Evolutionary conservation across 2,329 filamentous ascomycete species (phyloP).

Genomic region (Myrmaecium sp.): DNA sequence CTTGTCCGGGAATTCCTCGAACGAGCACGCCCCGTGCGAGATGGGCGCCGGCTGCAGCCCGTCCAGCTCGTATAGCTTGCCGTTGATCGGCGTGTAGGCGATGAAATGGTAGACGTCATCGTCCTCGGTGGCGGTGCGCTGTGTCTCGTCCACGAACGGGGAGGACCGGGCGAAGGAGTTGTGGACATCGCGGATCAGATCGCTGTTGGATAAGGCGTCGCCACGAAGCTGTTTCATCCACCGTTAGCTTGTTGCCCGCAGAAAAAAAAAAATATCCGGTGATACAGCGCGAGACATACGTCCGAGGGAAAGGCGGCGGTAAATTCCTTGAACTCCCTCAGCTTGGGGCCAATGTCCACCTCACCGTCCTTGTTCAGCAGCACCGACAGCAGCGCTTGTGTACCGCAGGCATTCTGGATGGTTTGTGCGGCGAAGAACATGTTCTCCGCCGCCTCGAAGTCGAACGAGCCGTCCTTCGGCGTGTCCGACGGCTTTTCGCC

Average conservation of each 20-base stretch:
- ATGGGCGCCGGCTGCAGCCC: conserved; percentile 88
- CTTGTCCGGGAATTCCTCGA: conserved; percentile 56
- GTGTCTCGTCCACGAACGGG: conserved; percentile 86
- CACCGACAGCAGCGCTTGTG: conserved; percentile 82
- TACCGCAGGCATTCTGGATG: conserved; percentile 96
- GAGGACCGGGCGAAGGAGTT: conserved; percentile 80
- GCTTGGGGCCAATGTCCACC: conserved; percentile 54
- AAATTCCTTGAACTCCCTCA: conserved; percentile 74
- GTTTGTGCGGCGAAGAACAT: conserved; percentile 95
- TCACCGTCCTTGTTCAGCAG: conserved; percentile 64
- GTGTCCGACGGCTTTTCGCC: conserved; percentile 45
- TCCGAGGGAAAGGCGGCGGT: conserved; percentile 60
- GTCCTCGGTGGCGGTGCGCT: conserved; percentile 49
- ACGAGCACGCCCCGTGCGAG: conserved; percentile 58
- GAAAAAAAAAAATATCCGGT: not conserved
- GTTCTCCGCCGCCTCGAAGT: conserved; percentile 53
- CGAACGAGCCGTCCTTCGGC: conserved; percentile 69
- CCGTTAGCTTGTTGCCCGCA: not conserved
- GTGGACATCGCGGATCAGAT: conserved; percentile 47
- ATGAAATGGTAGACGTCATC: conserved; percentile 98
- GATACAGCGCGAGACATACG: conserved; percentile 15
- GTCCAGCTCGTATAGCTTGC: conserved; percentile 81
- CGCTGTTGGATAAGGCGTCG: conserved; percentile 53
- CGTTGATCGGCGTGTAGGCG: conserved; percentile 71
- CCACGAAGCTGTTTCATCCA: conserved; percentile 38